These are phyloP conservation scores for Mortierella alpina DNA, from an alignment of 192 early-diverging fungal species.

Conservation along the genomic window DNA sequence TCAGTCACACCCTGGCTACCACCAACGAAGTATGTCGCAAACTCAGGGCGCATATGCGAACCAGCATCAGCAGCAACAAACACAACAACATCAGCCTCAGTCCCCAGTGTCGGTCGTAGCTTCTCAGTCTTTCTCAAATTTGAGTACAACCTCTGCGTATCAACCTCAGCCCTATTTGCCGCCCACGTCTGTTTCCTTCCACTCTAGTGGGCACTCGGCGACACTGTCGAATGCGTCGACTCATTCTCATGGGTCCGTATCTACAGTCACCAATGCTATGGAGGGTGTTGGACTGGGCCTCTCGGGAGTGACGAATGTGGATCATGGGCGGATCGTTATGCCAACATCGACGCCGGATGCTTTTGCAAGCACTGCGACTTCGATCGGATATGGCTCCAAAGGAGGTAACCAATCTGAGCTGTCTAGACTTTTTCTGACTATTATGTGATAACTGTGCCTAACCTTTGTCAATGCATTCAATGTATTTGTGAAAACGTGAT, in stretches of 20 bases:
- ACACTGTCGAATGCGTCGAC: constrained; percentile 11
- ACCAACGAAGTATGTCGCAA: constrained; percentile 24
- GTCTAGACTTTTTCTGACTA: background rate
- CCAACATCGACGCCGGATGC: background rate
- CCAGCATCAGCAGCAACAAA: constrained; percentile 12
- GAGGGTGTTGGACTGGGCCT: constrained; percentile 39
- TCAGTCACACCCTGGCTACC: constrained; percentile 10
- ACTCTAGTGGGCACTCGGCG: constrained; percentile 11
- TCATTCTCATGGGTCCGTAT: constrained; percentile 6
- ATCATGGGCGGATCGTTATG: constrained; percentile 14
- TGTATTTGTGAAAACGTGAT: background rate
- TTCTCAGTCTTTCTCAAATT: constrained; percentile 7
- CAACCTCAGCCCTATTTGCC: constrained; percentile 21
- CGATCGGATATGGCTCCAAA: background rate
- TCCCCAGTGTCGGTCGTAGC: constrained; percentile 20
- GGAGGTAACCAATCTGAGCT: constrained; percentile 1
- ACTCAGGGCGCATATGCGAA: background rate
- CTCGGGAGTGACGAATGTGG: constrained; percentile 12
- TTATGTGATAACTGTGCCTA: background rate
- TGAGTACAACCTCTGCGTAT: background rate
- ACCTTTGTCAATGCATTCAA: background rate
- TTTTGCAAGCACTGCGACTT: background rate
- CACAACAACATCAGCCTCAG: constrained; percentile 13
- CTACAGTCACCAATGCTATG: constrained; percentile 15
- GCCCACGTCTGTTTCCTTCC: constrained; percentile 12